Evolutionary conservation across 2,329 filamentous ascomycete species (phyloP).

Genomic region (Trichoderma guizhouense): DNA sequence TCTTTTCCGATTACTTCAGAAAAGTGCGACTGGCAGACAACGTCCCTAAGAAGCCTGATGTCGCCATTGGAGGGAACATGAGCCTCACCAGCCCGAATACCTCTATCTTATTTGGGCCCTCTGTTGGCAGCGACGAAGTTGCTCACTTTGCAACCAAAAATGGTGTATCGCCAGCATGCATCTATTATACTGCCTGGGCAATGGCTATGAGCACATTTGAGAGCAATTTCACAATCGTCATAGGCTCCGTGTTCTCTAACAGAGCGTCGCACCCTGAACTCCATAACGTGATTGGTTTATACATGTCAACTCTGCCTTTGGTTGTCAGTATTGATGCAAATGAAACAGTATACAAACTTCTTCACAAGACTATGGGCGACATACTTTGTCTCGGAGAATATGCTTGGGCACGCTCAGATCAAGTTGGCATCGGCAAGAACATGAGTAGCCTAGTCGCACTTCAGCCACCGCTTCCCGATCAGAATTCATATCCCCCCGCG

Average conservation of each 20-base stretch:
- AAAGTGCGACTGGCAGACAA: neutral
- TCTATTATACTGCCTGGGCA: slow-evolving; percentile 17
- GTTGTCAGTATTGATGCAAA: neutral
- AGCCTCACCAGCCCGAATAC: neutral
- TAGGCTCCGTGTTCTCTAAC: slow-evolving; percentile 14
- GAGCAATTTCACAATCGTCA: neutral
- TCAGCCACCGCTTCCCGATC: slow-evolving; percentile 1
- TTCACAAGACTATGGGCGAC: neutral
- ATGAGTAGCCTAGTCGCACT: slow-evolving; percentile 1
- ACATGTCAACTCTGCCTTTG: slow-evolving; percentile 13
- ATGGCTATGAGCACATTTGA: slow-evolving; percentile 12
- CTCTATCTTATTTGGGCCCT: neutral
- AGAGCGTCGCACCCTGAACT: neutral
- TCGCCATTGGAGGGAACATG: neutral
- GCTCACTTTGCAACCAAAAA: neutral
- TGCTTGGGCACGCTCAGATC: slow-evolving; percentile 14
- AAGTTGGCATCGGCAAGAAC: neutral
- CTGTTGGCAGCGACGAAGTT: neutral
- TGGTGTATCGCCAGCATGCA: neutral
- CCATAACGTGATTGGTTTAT: slow-evolving; percentile 2
- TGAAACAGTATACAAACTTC: neutral
- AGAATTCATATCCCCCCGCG: neutral
- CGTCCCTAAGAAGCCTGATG: neutral
- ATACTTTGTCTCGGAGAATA: slow-evolving; percentile 1
- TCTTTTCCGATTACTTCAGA: neutral